Base-by-base conservation (phyloP, 495 filamentous ascomycete species). In the Bombardia bombarda region DNA sequence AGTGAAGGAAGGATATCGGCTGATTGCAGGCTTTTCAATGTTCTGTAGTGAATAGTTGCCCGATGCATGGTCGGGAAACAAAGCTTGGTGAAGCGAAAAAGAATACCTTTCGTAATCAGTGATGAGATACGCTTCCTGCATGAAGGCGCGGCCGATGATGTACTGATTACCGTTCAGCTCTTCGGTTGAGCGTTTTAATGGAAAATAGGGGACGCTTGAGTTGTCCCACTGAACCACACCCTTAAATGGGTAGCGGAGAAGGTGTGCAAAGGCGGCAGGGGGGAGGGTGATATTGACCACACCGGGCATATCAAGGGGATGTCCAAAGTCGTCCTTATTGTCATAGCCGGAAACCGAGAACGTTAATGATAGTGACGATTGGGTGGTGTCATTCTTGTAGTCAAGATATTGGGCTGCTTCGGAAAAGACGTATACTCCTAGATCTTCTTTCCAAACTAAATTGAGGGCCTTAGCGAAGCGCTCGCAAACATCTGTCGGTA, bases 81-180 rank as follows among this genome's bases (percentile, higher is more conserved):
- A 61, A 7, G 78, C 77, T 47, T 80, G 70, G 42, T 77, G 68
- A 3, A 84, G 42, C 1, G 73, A 83, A 50, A 84, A 84, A 23
- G 58, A 69, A 18, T 65, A 66, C 19, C 69, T 67, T 38, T 85
- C 80, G 55, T 84, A 85, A 46, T 80, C 75, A n/a, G 72, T 75
- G 14, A 77, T 74, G 9, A 86, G 51, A 46, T 86, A 86, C 13
- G 78, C 72, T 58, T 85, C 82, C 62, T 86, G 82, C 43, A 86
- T 67, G 49, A 86, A 86, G 3, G 67, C 59, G 21, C 82, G 74
- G n/a, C 82, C 82, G 46, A 86, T 69, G n/a, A 78, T 77, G 47
- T 73, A 69, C 43, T 78, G 68, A n/a, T 70, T 73, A 17, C 61
- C 56, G 52, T 75, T 61, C 2, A 43, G 69, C 33, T 63, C 57